Evolutionary conservation across 2,329 filamentous ascomycete species (phyloP).

Genomic region (Fusarium sp.): DNA sequence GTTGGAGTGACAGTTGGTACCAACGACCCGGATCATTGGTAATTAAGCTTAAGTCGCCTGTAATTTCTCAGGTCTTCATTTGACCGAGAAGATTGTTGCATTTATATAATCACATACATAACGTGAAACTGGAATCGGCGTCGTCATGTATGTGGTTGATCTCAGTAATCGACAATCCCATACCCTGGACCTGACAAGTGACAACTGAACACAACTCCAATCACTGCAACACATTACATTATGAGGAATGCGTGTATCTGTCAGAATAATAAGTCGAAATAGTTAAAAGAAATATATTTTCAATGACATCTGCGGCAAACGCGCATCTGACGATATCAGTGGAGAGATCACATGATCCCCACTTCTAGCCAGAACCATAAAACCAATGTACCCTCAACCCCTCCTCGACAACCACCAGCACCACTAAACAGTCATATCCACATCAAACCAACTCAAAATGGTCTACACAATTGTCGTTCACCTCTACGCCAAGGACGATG

Average conservation of each 20-base stretch:
- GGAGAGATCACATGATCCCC: conserved; percentile 38
- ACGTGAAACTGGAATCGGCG: not conserved
- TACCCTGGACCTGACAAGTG: not conserved
- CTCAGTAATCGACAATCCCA: not conserved
- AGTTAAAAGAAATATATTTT: not conserved
- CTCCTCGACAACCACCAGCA: conserved; percentile 12
- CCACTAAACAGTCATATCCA: not conserved
- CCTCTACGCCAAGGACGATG: conserved; percentile 75
- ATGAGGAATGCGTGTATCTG: no score
- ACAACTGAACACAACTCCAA: not conserved
- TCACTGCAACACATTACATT: not conserved
- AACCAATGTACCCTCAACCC: conserved; percentile 19
- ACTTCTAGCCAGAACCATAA: conserved; percentile 26
- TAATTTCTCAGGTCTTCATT: not conserved
- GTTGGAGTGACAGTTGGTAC: not conserved
- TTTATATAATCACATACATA: not conserved
- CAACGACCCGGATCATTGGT: not conserved
- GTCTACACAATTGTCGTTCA: conserved; percentile 78
- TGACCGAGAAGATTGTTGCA: not conserved
- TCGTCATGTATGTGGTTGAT: not conserved
- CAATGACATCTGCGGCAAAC: not conserved
- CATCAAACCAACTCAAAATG: conserved; percentile 56
- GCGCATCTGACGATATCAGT: conserved; percentile 27
- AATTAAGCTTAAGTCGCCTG: not conserved
- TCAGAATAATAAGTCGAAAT: no score